Percentiles rank a stretch among this genome's conserved stretches.
Evolutionary conservation across 306 rosid species (phyloP).

Genomic region (Pterocarpus santalinus): DNA sequence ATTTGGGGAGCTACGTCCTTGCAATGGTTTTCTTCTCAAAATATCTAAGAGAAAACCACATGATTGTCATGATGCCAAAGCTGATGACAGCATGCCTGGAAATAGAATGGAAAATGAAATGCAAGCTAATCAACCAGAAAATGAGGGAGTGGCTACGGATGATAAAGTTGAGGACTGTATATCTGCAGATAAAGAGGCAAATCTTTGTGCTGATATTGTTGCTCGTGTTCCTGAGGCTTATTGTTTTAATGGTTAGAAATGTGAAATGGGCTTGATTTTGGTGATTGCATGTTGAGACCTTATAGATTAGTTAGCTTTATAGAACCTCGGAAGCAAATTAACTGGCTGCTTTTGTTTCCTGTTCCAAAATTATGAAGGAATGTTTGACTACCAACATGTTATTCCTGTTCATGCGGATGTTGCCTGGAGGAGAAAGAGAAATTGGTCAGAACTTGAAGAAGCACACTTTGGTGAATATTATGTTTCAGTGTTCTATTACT

Average conservation of each 20-base stretch:
- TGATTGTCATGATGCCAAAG: conserved; percentile 37
- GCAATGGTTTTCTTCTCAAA: conserved; percentile 73
- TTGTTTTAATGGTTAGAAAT: conserved; percentile 73
- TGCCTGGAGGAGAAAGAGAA: conserved; percentile 73
- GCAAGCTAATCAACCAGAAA: conserved; percentile 48
- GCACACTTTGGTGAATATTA: conserved; percentile 64
- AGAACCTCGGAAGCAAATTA: not conserved
- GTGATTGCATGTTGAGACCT: conserved; percentile 10
- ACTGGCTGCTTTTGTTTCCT: conserved; percentile 37
- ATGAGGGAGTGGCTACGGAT: not conserved
- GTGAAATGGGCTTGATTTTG: conserved; percentile 28
- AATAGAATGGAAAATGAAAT: conserved; percentile 45
- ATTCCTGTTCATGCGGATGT: conserved; percentile 82
- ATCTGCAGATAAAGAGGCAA: conserved; percentile 42
- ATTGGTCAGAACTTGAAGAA: conserved; percentile 69
- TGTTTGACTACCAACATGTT: conserved; percentile 95
- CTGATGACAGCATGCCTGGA: conserved; percentile 30
- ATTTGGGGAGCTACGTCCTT: conserved; percentile 77
- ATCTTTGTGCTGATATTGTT: conserved; percentile 67
- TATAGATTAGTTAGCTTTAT: conserved; percentile 24
- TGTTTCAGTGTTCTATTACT: conserved; percentile 40
- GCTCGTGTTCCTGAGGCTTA: conserved; percentile 74
- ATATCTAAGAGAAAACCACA: conserved; percentile 58
- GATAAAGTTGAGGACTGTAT: conserved; percentile 44
- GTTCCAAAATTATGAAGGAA: conserved; percentile 62